Conservation (phyloP, 1,139 yeast genomes). For the Diutina siamensis region DNA sequence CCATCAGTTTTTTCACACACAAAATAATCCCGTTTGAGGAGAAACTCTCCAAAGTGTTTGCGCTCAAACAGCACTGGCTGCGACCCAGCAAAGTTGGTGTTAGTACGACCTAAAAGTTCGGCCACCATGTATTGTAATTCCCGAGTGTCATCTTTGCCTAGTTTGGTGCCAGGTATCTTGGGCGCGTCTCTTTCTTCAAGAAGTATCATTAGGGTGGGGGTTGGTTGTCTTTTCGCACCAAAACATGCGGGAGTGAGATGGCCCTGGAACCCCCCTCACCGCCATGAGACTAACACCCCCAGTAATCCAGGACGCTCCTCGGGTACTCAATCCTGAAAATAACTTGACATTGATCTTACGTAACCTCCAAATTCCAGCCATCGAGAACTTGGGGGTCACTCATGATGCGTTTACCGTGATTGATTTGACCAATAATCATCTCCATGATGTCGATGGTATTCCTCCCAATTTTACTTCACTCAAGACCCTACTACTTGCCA, state of each 20-base stretch:
- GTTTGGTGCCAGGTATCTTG: slow-evolving; percentile 69
- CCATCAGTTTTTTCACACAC: slow-evolving; percentile 98
- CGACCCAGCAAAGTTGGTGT: slow-evolving; percentile 65
- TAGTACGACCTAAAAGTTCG: slow-evolving; percentile 46
- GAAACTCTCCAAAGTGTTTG: slow-evolving; percentile 49
- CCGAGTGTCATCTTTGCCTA: slow-evolving; percentile 59
- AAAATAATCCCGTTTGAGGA: slow-evolving; percentile 52
- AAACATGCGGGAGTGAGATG: too few relatives aligned
- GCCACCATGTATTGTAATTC: slow-evolving; percentile 64
- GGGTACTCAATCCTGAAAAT: slow-evolving; percentile 25
- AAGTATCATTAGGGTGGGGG: slow-evolving; percentile 22
- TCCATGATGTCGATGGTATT: slow-evolving; percentile 40
- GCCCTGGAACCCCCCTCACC: too few relatives aligned
- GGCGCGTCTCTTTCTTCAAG: slow-evolving; percentile 58
- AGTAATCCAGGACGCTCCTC: slow-evolving; percentile 21
- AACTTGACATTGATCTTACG: slow-evolving; percentile 26
- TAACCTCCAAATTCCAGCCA: slow-evolving; percentile 19
- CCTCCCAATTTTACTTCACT: slow-evolving; percentile 37
- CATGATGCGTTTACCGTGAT: slow-evolving; percentile 35
- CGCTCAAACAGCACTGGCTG: slow-evolving; percentile 91
- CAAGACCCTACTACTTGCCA: slow-evolving; percentile 41
- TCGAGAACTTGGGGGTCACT: slow-evolving; percentile 26
- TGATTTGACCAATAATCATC: slow-evolving; percentile 59
- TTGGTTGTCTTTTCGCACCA: too few relatives aligned
- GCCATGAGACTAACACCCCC: slow-evolving; percentile 33